These are phyloP conservation scores for Brassica nigra DNA, from an alignment of 345 rosid species.

Conservation along the genomic window DNA sequence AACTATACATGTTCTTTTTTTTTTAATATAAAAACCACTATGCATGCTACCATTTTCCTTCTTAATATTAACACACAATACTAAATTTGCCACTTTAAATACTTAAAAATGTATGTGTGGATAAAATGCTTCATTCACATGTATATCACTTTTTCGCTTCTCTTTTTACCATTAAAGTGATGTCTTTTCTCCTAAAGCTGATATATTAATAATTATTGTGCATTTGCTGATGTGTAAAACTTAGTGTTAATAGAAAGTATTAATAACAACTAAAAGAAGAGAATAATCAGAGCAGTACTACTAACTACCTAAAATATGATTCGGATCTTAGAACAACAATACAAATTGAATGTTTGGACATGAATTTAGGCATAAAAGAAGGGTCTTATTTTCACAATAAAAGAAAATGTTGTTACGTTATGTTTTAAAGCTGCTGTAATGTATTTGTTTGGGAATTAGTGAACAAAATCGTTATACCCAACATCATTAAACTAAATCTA, in stretches of 20 bases:
- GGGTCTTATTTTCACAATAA: neutral
- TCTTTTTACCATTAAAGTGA: constrained; percentile 18
- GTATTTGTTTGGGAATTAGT: neutral
- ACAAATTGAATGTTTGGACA: neutral
- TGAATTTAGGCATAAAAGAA: neutral
- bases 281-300: constrained; percentile 10
- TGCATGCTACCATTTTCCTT: constrained; percentile 6
- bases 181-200: constrained; percentile 33
- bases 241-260: neutral
- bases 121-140: constrained; percentile 27
- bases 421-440: neutral
- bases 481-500: neutral
- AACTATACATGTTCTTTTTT: constrained; percentile 1
- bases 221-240: constrained; percentile 22
- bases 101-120: neutral
- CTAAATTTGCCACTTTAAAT: neutral
- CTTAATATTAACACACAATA: neutral
- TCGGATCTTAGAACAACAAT: neutral
- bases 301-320: neutral
- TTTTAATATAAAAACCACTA: neutral
- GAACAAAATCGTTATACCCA: neutral
- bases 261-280: neutral
- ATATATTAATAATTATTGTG: neutral
- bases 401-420: neutral
- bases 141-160: constrained; percentile 6